These are phyloP conservation scores for Lichtheimia ornata DNA, from an alignment of 371 early-diverging fungal species.

Conservation along the genomic window DNA sequence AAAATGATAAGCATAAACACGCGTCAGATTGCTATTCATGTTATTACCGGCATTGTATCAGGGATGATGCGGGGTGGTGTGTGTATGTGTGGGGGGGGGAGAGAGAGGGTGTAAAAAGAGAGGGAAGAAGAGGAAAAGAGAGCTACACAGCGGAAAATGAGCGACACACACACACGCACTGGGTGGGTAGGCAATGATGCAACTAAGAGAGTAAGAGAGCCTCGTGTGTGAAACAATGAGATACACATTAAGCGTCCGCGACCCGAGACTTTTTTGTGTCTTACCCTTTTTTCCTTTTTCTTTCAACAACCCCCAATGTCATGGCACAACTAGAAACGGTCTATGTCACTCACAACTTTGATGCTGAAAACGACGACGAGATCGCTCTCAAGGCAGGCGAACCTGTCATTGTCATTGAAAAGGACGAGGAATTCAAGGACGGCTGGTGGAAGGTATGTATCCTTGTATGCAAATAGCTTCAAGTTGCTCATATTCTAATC, in stretches of 20 bases:
- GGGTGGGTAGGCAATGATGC: too few relatives aligned
- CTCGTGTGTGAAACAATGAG: constrained; percentile 2
- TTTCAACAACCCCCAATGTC: constrained; percentile 5
- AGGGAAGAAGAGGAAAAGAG: background rate
- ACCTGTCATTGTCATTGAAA: constrained; percentile 72
- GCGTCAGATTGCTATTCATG: too few relatives aligned
- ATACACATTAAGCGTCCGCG: background rate
- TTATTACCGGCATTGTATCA: too few relatives aligned
- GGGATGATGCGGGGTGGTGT: too few relatives aligned
- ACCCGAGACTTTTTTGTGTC: constrained; percentile 7
- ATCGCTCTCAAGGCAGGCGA: constrained; percentile 71
- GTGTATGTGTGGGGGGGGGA: too few relatives aligned
- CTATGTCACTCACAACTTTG: constrained; percentile 66
- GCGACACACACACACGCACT: background rate
- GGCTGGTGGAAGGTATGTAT: constrained; percentile 84
- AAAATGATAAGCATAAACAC: too few relatives aligned
- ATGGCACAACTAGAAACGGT: constrained; percentile 44
- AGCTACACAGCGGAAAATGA: background rate
- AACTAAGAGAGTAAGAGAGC: background rate
- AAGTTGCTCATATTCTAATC: background rate
- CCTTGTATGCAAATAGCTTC: background rate
- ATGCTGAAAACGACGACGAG: constrained; percentile 79
- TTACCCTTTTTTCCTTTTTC: constrained; percentile 9
- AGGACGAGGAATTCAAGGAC: constrained; percentile 78
- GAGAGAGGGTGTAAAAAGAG: background rate